Evolutionary conservation across 805 yeast genomes (phyloP), one percentile per base, ranked within the genome.

Genomic region (Spathaspora sp.): DNA sequence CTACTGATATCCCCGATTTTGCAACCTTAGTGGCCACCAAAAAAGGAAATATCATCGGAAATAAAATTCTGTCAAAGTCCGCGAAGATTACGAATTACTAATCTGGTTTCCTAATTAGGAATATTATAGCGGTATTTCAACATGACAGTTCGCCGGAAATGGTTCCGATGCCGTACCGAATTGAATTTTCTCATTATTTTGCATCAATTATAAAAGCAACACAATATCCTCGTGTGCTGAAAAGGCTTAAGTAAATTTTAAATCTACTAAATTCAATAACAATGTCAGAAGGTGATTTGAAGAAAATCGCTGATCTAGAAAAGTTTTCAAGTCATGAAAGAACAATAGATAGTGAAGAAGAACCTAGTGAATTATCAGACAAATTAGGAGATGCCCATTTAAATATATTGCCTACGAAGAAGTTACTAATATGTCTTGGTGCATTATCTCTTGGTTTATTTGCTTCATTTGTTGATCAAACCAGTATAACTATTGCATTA

Each of bases 401-500:
- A 45, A 74, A 76, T 54, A 53, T 73, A 2, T 62, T 77, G 29
- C 77, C 79, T 10, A 57, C 58, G 2, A 70, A 61, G 49, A 66
- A 69, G 49, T 63, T 78, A 42, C 47, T 78, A 1, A 55, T 72
- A 1, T 72, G 77, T 44, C 62, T 77, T 29, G 50, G 60, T 11
- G 66, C 75, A 2, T 58, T 76, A 49, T 66, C 79, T 1, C 43
- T 72, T 42, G 80, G 78, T 5, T 57, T 66, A 32, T 60, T 76
- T 47, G 66, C 72, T 1, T 66, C 78, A 2, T 78, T 78, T 61
- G 67, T 78, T 12, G 85, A 80, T 62, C 82, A 77, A 54, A 74
- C 79, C 1, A 72, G 80, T 28, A 70, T 78, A 32, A 70, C 79
- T 1, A 76, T 79, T 11, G 80, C 79, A 1, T 70, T 79, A 32